phyloP scores from a whole-genome alignment of 2,329 filamentous ascomycete species.

The Pseudopithomyces chartarum region DNA sequence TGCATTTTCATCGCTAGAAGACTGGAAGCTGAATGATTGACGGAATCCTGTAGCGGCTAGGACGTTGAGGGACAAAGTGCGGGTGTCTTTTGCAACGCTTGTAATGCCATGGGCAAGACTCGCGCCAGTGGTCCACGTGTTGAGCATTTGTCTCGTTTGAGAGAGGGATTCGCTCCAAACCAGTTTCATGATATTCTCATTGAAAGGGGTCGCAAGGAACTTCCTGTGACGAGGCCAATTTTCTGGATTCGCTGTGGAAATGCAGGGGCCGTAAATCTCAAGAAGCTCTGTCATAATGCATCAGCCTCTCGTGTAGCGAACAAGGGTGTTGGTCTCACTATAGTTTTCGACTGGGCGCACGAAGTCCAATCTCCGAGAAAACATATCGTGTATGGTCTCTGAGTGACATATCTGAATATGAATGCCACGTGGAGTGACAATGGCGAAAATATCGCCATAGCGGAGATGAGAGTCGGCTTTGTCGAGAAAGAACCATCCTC shows the following conservation, averaged over 20 bases:
- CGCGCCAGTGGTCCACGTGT: conserved; percentile 13
- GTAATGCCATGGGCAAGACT: conserved; percentile 2
- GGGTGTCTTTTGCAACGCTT: conserved; percentile 28
- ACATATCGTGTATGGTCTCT: conserved; percentile 18
- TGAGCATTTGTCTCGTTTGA: conserved; percentile 54
- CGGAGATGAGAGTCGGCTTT: conserved; percentile 18
- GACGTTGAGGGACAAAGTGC: conserved; percentile 40
- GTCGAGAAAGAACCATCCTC: conserved; percentile 24
- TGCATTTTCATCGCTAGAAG: neutral
- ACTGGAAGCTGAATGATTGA: conserved; percentile 13
- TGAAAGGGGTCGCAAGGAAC: conserved; percentile 48
- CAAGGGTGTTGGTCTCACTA: neutral
- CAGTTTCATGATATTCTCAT: conserved; percentile 47
- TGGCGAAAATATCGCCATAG: conserved; percentile 18
- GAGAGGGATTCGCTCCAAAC: conserved; percentile 62
- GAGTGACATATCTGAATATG: conserved; percentile 17
- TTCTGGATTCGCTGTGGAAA: conserved; percentile 19
- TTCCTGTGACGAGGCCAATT: conserved; percentile 52
- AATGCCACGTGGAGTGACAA: conserved; percentile 17
- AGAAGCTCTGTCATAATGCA: conserved; percentile 8
- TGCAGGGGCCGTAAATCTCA: conserved; percentile 17
- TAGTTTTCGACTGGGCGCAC: neutral
- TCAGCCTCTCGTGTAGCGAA: neutral
- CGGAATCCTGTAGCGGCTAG: conserved; percentile 40
- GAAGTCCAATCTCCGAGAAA: conserved; percentile 18